phyloP scores from a whole-genome alignment of 177 flowering plant genomes.

The Vitis hybrid region DNA sequence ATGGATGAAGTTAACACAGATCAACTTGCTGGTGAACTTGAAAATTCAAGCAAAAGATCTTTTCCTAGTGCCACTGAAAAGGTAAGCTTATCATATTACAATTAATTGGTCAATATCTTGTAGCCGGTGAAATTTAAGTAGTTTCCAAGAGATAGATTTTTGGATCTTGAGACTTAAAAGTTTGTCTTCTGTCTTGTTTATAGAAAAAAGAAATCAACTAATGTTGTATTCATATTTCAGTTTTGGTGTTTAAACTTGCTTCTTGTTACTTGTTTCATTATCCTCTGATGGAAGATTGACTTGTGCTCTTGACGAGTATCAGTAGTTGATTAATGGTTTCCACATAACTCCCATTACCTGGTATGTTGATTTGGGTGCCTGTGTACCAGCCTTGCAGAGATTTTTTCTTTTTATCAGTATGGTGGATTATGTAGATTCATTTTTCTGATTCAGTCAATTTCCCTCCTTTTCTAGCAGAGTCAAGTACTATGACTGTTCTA shows the following conservation, averaged over 20 bases:
- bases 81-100: conserved; percentile 28
- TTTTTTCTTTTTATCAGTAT: not conserved
- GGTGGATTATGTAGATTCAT: not conserved
- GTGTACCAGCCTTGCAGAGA: not conserved
- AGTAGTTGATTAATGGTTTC: not conserved
- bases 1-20: conserved; percentile 24
- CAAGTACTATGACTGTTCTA: not conserved
- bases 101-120: not conserved
- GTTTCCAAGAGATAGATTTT: no score
- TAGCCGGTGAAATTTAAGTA: not conserved
- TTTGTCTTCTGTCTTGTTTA: not conserved
- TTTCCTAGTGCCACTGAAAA: conserved; percentile 23
- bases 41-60: conserved; percentile 18
- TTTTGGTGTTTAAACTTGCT: not conserved
- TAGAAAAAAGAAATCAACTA: not conserved
- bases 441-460: not conserved
- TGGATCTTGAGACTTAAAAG: no score
- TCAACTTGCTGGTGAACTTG: conserved; percentile 21
- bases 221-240: not conserved
- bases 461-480: not conserved
- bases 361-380: not conserved
- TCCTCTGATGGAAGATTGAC: not conserved
- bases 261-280: not conserved
- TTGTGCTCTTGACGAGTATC: not conserved
- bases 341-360: not conserved